Conservation (phyloP, 176 grass and related monocot species). For the Triticum turgidum region DNA sequence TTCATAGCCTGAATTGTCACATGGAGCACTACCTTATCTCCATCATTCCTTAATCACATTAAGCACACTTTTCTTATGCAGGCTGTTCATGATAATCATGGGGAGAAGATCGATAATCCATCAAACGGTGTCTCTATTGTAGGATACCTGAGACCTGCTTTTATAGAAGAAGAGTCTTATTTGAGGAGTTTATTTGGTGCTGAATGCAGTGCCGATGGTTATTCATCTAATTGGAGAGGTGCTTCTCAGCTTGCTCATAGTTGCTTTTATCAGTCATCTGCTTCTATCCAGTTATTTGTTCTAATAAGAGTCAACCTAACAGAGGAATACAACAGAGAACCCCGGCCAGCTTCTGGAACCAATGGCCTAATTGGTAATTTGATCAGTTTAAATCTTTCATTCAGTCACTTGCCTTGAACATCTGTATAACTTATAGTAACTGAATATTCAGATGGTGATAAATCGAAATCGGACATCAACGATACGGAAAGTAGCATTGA, state of each 20-base stretch:
- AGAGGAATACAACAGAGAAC: constrained; percentile 55
- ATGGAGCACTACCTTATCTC: background rate
- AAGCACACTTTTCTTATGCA: constrained; percentile 36
- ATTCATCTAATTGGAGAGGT: constrained; percentile 74
- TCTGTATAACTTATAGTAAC: constrained; percentile 24
- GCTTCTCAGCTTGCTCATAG: constrained; percentile 13
- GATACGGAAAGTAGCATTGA: constrained; percentile 35
- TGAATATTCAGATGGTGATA: constrained; percentile 61
- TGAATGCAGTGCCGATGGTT: constrained; percentile 38
- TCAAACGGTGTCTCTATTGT: constrained; percentile 88
- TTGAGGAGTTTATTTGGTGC: constrained; percentile 65
- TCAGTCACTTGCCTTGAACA: constrained; percentile 5
- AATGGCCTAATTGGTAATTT: constrained; percentile 56
- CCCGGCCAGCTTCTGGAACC: constrained; percentile 38
- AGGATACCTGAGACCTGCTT: constrained; percentile 84
- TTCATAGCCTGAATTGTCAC: constrained; percentile 4
- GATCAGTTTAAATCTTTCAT: constrained; percentile 3
- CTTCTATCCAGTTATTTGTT: background rate
- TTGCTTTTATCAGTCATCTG: constrained; percentile 6
- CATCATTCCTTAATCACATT: background rate
- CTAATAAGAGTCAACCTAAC: constrained; percentile 37
- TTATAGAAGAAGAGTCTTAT: constrained; percentile 85
- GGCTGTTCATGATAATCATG: constrained; percentile 54
- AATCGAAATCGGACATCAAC: constrained; percentile 51
- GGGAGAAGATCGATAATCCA: constrained; percentile 59